Conservation (phyloP, 2,329 filamentous ascomycete species). For the Helotiales sp. region DNA sequence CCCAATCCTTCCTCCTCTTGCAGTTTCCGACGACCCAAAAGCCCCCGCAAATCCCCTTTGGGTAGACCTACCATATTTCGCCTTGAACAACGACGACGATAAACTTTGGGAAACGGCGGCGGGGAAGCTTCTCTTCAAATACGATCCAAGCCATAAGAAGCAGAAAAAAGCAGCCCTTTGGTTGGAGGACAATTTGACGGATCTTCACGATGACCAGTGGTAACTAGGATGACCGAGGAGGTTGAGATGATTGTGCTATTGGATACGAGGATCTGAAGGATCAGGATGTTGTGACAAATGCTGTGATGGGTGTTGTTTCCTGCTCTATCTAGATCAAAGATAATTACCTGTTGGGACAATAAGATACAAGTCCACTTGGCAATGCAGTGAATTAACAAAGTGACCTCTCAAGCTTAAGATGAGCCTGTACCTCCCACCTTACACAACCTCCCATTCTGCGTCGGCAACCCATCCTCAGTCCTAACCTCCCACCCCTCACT, state of each 20-base stretch:
- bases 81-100: background rate
- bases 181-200: background rate
- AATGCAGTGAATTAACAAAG: no score
- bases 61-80: background rate
- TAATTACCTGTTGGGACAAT: no score
- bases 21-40: no score
- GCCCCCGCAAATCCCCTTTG: background rate
- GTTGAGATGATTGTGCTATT: no score
- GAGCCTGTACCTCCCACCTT: background rate
- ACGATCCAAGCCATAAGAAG: background rate
- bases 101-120: background rate
- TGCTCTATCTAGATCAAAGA: background rate
- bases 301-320: background rate
- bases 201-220: background rate
- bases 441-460: conserved; percentile 21
- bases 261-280: no score
- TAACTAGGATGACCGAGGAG: background rate
- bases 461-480: conserved; percentile 14
- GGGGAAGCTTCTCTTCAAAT: background rate
- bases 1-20: background rate
- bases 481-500: conserved; percentile 33
- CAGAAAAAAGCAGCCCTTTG: background rate
- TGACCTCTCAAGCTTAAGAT: no score
- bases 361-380: no score
- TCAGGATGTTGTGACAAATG: no score